Evolutionary conservation across 140 eudicot genomes (phyloP).

Genomic region (Senecio squalidus): DNA sequence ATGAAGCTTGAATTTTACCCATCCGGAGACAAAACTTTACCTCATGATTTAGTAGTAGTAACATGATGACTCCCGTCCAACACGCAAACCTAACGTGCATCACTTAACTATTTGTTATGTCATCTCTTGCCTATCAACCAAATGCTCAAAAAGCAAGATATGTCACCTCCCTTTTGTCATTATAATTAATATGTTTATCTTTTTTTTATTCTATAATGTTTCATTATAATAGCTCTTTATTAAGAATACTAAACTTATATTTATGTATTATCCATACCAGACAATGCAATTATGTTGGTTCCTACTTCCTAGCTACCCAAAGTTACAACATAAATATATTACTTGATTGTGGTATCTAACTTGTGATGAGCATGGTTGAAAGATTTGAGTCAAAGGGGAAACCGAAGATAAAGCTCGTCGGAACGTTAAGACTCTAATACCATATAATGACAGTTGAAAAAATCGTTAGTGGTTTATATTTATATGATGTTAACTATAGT

Average conservation of each 20-base stretch:
- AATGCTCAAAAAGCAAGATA: slow-evolving; percentile 24
- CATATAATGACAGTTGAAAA: too few relatives aligned
- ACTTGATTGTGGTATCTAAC: too few relatives aligned
- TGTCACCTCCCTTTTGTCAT: slow-evolving; percentile 27
- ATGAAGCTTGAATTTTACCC: slow-evolving; percentile 29
- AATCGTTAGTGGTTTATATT: too few relatives aligned
- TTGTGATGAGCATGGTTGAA: too few relatives aligned
- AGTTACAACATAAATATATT: too few relatives aligned
- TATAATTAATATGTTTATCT: slow-evolving; percentile 5
- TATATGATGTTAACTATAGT: too few relatives aligned
- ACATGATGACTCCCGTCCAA: slow-evolving; percentile 38
- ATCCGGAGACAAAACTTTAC: slow-evolving; percentile 22
- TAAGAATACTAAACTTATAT: neutral
- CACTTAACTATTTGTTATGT: slow-evolving; percentile 25
- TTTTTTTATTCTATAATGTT: neutral
- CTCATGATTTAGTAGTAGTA: slow-evolving; percentile 13
- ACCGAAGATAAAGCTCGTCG: too few relatives aligned
- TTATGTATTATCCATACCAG: too few relatives aligned
- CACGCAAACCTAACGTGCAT: slow-evolving; percentile 53
- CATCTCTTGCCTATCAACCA: slow-evolving; percentile 25
- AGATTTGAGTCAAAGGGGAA: too few relatives aligned
- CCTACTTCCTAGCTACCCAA: too few relatives aligned
- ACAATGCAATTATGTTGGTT: too few relatives aligned
- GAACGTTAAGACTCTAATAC: too few relatives aligned
- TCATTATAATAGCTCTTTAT: neutral